Evolutionary conservation across 129 eudicot species (phyloP).

Genomic region (Calendula officinalis): DNA sequence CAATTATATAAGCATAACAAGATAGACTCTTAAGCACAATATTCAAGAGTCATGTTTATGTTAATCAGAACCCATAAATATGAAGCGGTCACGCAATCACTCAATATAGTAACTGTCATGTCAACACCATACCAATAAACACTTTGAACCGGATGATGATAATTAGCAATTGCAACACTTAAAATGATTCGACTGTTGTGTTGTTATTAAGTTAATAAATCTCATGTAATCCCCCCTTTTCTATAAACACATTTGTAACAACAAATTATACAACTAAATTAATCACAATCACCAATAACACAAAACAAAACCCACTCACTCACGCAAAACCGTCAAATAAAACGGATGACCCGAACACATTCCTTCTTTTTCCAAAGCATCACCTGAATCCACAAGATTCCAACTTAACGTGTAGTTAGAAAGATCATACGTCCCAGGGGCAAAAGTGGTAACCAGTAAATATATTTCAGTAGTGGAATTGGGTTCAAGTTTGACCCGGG

Average conservation of each 20-base stretch:
- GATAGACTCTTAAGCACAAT: too few relatives aligned
- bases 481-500: slow-evolving; percentile 57
- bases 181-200: not conserved
- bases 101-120: too few relatives aligned
- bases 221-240: slow-evolving; percentile 12
- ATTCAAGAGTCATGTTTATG: too few relatives aligned
- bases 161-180: too few relatives aligned
- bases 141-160: too few relatives aligned
- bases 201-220: slow-evolving; percentile 14
- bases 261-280: slow-evolving; percentile 32
- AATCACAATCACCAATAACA: not conserved
- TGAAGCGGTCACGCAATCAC: too few relatives aligned
- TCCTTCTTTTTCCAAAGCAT: slow-evolving; percentile 43
- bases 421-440: slow-evolving; percentile 80
- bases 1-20: too few relatives aligned
- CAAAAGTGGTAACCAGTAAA: slow-evolving; percentile 58
- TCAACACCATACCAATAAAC: too few relatives aligned
- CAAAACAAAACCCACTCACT: slow-evolving; percentile 32
- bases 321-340: slow-evolving; percentile 57
- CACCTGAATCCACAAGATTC: slow-evolving; percentile 37
- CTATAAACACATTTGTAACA: slow-evolving; percentile 37
- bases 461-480: slow-evolving; percentile 57
- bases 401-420: slow-evolving; percentile 79
- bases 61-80: too few relatives aligned
- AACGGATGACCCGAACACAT: slow-evolving; percentile 67